These are phyloP conservation scores for Cicer chorassanicum DNA, from an alignment of 306 rosid genomes.

Conservation along the genomic window DNA sequence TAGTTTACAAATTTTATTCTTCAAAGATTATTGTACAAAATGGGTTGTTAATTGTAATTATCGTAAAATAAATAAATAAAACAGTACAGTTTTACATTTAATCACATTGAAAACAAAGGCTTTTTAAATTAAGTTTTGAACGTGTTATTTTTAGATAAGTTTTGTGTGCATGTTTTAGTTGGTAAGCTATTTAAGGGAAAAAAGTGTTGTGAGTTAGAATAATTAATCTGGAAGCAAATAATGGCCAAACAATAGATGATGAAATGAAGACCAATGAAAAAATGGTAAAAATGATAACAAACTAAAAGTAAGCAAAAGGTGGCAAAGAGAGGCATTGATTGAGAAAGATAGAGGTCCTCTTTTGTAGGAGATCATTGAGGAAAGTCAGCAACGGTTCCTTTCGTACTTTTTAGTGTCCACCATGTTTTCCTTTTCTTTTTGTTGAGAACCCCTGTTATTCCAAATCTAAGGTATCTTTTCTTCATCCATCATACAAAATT, in stretches of 20 bases:
- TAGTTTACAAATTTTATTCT: too few relatives aligned
- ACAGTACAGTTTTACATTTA: neutral
- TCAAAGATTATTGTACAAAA: neutral
- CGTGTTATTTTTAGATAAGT: slow-evolving; percentile 36
- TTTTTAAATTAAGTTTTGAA: neutral
- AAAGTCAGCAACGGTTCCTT: slow-evolving; percentile 49
- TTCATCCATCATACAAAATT: slow-evolving; percentile 3
- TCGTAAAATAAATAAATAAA: neutral
- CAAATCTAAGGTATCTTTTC: slow-evolving; percentile 59
- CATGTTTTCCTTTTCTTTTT: slow-evolving; percentile 51
- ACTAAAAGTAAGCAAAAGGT: slow-evolving; percentile 57
- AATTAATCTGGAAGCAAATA: slow-evolving; percentile 10
- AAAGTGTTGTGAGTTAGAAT: slow-evolving; percentile 11
- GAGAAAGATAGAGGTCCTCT: slow-evolving; percentile 50
- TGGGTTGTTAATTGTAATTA: neutral
- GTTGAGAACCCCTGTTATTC: slow-evolving; percentile 52
- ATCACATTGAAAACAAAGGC: neutral
- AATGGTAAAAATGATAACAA: slow-evolving; percentile 61
- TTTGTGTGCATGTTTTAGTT: neutral
- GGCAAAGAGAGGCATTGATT: slow-evolving; percentile 45
- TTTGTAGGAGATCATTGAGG: slow-evolving; percentile 71
- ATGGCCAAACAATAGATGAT: slow-evolving; percentile 23
- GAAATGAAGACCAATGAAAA: slow-evolving; percentile 45
- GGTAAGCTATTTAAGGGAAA: slow-evolving; percentile 42
- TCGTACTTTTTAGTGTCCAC: slow-evolving; percentile 41